Base-by-base conservation (phyloP, 768 basidiomycete species). In the Xanthoconium purpureum region DNA sequence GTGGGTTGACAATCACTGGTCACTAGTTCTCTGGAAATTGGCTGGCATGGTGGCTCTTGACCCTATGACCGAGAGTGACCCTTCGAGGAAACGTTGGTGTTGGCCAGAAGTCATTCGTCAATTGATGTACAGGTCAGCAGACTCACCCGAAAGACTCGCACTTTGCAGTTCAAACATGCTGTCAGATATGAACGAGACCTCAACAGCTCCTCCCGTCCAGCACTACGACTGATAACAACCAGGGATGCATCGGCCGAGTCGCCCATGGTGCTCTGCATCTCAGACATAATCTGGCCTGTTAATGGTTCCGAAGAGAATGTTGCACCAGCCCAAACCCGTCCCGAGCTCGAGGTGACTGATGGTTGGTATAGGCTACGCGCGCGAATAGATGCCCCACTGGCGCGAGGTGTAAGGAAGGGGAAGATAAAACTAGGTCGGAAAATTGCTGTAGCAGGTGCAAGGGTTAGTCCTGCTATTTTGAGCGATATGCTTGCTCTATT, bases 1-100 rank as follows among this genome's bases (percentile, higher is more conserved):
- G 24, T 99, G 97, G 97, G 85, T 97, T 1, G 82, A 89, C 49
- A 98, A 98, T 64, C 94, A 97, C 63, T 99, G 94, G 91, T 71
- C 75, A 11, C 73, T 94, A 44, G 84, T 98, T 32, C 78, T 99
- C 4, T 99, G 97, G 97, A 99, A 99, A 73, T 73, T 97, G 20
- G 92, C 94, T 4, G 89, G 91, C 13, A 84, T 93, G 80, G 87
- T 85, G 1, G 76, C 80, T 36, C 77, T 94, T 1, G 84, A 91
- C 55, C 94, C 94, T 5, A 69, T 78, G 28, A 74, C 77, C 39
- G 84, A 84, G 64, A 66, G 57, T 14, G 72, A 80, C 45, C 74
- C 78, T 47, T 60, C 62, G 18, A 71, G 64, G 53, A 83, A 76
- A 59, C 75, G 84, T 20, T 99, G 96, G 94, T 85, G 82, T 60